Base-by-base conservation (phyloP, 352 stramenopile genomes). In the Phytophthora idaei region DNA sequence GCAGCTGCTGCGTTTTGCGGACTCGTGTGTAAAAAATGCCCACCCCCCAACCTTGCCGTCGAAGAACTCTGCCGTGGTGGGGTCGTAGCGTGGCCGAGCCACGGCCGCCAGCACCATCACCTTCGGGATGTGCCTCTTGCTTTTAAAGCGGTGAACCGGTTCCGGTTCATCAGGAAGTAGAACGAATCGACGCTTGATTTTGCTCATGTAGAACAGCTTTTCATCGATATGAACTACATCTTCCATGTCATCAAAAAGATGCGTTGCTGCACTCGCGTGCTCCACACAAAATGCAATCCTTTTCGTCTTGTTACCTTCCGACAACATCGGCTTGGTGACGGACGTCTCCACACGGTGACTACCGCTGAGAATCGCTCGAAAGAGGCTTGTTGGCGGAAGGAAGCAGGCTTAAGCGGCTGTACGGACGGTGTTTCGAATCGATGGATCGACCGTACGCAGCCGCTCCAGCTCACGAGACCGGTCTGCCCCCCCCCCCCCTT, bases 201-300 rank as follows among this genome's bases (percentile, higher is more conserved):
- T 48, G 15, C n/a, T 48, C 42, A 48, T 29, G 7, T 48, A 48
- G 6, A 31, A 29, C 12, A 48, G 17, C 42, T 48, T 48, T 14
- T 48, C 17, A 29, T 48, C 17, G 14, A 29, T n/a, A 21, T 48
- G 42, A n/a, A 29, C 12, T 15, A 29, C 42, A 11, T 48, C 17
- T 48, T 48, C n/a, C 42, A 48, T 48, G 42, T 17, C 42, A 2
- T 48, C 42, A 28, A 48, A 48, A 48, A 48, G 42, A 15, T 29
- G 11, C 3, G 42, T 27, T 0, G 42, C 4, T 5, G 42, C n/a
- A 12, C 29, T n/a, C 14, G 29, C 42, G 17, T 48, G 42, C 7
- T 21, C 15, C 15, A n/a, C 42, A n/a, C n/a, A 48, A n/a, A 48
- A 48, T 3, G 2, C 34, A 3, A 39, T 39, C 17, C 17, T 21